These are phyloP conservation scores for Echria macrotheca DNA, from an alignment of 495 filamentous ascomycete genomes.

Conservation along the genomic window DNA sequence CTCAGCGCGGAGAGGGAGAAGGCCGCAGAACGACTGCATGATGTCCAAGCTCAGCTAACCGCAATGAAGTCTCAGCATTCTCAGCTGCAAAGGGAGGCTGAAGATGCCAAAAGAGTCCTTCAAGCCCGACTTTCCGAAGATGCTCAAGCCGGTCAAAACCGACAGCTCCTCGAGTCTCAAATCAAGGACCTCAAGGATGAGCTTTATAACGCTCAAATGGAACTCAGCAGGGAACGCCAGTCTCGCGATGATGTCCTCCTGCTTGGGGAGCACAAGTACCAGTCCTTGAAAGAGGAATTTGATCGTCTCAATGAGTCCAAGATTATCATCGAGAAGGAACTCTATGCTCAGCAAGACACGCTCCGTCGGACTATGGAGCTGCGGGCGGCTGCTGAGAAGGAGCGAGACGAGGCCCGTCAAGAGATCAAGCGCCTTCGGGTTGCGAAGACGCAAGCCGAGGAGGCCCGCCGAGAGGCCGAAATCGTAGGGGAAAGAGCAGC, in stretches of 20 bases:
- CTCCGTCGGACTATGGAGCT: constrained; percentile 83
- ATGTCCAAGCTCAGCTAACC: constrained; percentile 82
- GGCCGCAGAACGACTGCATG: constrained; percentile 68
- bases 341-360: constrained; percentile 95
- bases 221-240: constrained; percentile 86
- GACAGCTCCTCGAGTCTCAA: constrained; percentile 81
- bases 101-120: constrained; percentile 79
- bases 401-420: constrained; percentile 80
- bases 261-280: constrained; percentile 82
- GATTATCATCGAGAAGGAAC: constrained; percentile 96
- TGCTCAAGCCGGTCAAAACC: constrained; percentile 75
- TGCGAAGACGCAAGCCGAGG: constrained; percentile 76
- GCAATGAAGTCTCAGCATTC: constrained; percentile 77
- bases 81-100: constrained; percentile 80
- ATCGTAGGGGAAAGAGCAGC: constrained; percentile 73
- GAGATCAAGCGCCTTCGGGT: constrained; percentile 80
- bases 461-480: constrained; percentile 78
- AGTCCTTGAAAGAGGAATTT: constrained; percentile 76
- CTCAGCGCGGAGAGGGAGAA: constrained; percentile 73
- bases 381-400: constrained; percentile 68
- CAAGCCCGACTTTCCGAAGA: constrained; percentile 88
- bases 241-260: constrained; percentile 94
- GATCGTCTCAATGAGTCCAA: constrained; percentile 88
- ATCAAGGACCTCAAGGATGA: constrained; percentile 80
- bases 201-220: constrained; percentile 77